Evolutionary conservation across 2,329 filamentous ascomycete species (phyloP).

Genomic region (Nigrospora oryzae): DNA sequence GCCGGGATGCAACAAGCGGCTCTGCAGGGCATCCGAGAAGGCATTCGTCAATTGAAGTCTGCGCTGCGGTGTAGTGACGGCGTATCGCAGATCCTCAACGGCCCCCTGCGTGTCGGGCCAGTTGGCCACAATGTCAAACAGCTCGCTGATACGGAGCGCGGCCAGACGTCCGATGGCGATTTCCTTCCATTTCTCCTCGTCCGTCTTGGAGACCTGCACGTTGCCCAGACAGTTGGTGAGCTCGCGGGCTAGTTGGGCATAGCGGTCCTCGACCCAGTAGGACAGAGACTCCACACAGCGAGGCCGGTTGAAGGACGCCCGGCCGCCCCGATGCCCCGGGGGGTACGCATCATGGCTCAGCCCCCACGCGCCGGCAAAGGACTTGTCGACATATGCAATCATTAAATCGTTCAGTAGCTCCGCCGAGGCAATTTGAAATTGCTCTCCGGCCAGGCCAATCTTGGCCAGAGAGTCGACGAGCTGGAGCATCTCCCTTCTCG

Average conservation of each 20-base stretch:
- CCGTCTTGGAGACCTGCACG: conserved; percentile 36
- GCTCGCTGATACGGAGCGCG: conserved; percentile 57
- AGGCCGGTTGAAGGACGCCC: conserved; percentile 29
- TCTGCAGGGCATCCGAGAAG: conserved; percentile 58
- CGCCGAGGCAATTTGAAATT: conserved; percentile 63
- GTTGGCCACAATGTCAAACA: conserved; percentile 71
- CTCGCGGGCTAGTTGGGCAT: conserved; percentile 55
- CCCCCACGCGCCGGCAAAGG: conserved; percentile 58
- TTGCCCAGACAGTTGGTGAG: conserved; percentile 42
- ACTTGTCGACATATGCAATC: conserved; percentile 50
- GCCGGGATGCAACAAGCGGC: conserved; percentile 64
- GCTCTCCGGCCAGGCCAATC: conserved; percentile 61
- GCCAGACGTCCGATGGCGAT: conserved; percentile 62
- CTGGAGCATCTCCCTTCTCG: conserved; percentile 42
- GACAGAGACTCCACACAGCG: conserved; percentile 51
- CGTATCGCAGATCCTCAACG: conserved; percentile 64
- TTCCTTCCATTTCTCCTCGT: conserved; percentile 63
- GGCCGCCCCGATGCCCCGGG: not conserved
- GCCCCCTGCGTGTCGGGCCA: conserved; percentile 68
- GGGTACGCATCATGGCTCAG: conserved; percentile 4
- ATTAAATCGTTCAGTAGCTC: conserved; percentile 62
- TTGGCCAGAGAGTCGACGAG: conserved; percentile 51
- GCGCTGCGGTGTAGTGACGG: conserved; percentile 58
- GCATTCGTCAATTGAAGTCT: conserved; percentile 62
- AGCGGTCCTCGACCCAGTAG: conserved; percentile 61